Evolutionary conservation across 352 stramenopile genomes (phyloP), one percentile per base, ranked within the genome.

Genomic region (Pythium volutum): DNA sequence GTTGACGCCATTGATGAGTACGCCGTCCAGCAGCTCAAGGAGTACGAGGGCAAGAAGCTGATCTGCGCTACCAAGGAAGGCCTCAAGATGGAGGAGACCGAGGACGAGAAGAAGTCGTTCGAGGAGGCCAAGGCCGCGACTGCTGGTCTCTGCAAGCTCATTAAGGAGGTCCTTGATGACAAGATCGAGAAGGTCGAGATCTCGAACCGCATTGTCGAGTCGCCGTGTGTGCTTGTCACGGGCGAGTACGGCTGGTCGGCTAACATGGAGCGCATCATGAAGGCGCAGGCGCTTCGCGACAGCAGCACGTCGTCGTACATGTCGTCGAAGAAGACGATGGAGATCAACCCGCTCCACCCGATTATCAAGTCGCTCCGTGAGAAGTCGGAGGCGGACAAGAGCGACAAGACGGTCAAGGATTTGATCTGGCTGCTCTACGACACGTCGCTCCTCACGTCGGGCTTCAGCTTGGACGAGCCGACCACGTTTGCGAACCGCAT

Each of bases 221-320:
- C 96, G 50, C 98, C 98, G 38, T 99, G 97, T 70, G 93, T 97
- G 53, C 92, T 99, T 27, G 97, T 99, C 27, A 99, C 98, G 23
- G 97, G 97, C 58, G 97, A 99, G 79, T 99, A 99, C 79, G 98
- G 98, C 72, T 99, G 97, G 97, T 98, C 94, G 61, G 97, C 97
- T 59, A 99, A 99, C 87, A 99, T 99, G 97, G 97, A 99, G 83
- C 96, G 97, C 75, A 99, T 99, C 81, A 99, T 99, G 98, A 99
- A 99, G 84, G 97, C 98, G 10, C 98, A 99, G 85, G 97, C 98
- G 31, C 93, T 99, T 62, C 94, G 97, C 67, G 97, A 99, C 83
- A 93, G 89, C 64, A 97, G 88, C 73, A 98, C 97, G 46, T 98
- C 88, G 62, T 83, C 93, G 38, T 99, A 99, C 95, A 99, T 99